A percentile compares a stretch with the other conserved stretches of the same genome.
Conservation (phyloP, 352 stramenopile species). For the Phytopythium montanum region DNA sequence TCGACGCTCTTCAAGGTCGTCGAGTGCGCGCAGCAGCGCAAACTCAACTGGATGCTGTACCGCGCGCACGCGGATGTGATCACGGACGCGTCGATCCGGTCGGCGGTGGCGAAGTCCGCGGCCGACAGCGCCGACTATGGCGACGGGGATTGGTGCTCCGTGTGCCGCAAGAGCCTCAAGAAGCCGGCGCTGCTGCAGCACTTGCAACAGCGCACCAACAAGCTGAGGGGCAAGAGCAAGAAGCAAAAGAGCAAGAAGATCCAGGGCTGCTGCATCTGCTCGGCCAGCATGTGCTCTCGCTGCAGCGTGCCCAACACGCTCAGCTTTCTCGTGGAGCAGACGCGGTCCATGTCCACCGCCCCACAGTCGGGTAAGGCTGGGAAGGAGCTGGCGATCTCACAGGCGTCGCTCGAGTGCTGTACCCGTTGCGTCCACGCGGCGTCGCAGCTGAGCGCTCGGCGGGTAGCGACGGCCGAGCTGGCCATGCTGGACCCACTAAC, state of each 20-base stretch:
- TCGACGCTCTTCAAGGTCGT: slow-evolving; percentile 13
- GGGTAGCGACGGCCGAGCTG: slow-evolving; percentile 25
- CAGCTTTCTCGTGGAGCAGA: slow-evolving; percentile 16
- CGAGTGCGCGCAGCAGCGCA: slow-evolving; percentile 20
- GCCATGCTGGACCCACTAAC: slow-evolving; percentile 12
- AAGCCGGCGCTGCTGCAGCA: neutral
- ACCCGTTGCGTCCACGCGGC: slow-evolving; percentile 25
- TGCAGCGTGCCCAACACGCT: slow-evolving; percentile 26
- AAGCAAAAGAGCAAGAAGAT: slow-evolving; percentile 13
- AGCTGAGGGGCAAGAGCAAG: slow-evolving; percentile 2
- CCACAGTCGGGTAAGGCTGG: neutral
- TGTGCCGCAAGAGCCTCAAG: slow-evolving; percentile 18
- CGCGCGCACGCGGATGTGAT: slow-evolving; percentile 12
- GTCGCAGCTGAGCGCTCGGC: slow-evolving; percentile 23
- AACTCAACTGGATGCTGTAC: slow-evolving; percentile 27
- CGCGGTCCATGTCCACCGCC: neutral
- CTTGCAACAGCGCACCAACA: slow-evolving; percentile 3
- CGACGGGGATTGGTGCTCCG: slow-evolving; percentile 15
- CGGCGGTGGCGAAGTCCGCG: neutral
- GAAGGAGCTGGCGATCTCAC: slow-evolving; percentile 10
- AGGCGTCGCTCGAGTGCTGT: slow-evolving; percentile 24
- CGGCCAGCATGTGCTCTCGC: slow-evolving; percentile 19
- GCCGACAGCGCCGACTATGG: neutral
- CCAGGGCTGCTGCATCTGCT: slow-evolving; percentile 23
- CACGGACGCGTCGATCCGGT: slow-evolving; percentile 1